A percentile compares a stretch with the other conserved stretches of the same genome.
Conservation (phyloP, 2,329 filamentous ascomycete species). For the Epichloe baconii region DNA sequence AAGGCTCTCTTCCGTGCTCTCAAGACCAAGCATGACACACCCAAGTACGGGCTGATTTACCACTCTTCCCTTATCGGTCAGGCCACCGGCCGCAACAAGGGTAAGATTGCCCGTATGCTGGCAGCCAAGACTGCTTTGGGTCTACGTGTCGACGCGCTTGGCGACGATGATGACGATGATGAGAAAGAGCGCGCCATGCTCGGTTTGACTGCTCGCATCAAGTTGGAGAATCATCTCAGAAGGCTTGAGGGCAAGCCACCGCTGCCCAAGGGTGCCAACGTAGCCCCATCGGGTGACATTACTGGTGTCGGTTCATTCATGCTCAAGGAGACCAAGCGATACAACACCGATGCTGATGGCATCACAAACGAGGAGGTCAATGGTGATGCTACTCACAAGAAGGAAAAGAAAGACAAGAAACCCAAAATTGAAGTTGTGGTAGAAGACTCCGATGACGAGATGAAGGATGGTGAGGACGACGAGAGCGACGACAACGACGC, state of each 20-base stretch:
- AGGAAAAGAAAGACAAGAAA: slow-evolving; percentile 32
- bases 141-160: slow-evolving; percentile 75
- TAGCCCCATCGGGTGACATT: slow-evolving; percentile 58
- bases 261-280: slow-evolving; percentile 59
- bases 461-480: slow-evolving; percentile 30
- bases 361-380: slow-evolving; percentile 45
- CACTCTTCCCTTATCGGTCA: slow-evolving; percentile 90
- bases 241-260: slow-evolving; percentile 83
- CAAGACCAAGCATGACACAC: slow-evolving; percentile 98
- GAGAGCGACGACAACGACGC: slow-evolving; percentile 22
- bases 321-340: slow-evolving; percentile 84
- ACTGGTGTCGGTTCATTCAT: slow-evolving; percentile 66
- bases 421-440: slow-evolving; percentile 27
- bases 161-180: slow-evolving; percentile 49
- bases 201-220: slow-evolving; percentile 57
- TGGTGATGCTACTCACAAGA: slow-evolving; percentile 23
- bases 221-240: slow-evolving; percentile 64
- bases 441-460: slow-evolving; percentile 29
- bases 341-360: slow-evolving; percentile 89
- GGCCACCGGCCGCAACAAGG: slow-evolving; percentile 96
- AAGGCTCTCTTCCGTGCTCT: slow-evolving; percentile 96
- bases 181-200: slow-evolving; percentile 82
- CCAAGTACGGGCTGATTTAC: slow-evolving; percentile 94
- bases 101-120: slow-evolving; percentile 95
- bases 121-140: slow-evolving; percentile 88